A percentile compares a stretch with the other conserved stretches of the same genome.
phyloP scores from a whole-genome alignment of 306 rosid genomes.

The Trifolium repens region DNA sequence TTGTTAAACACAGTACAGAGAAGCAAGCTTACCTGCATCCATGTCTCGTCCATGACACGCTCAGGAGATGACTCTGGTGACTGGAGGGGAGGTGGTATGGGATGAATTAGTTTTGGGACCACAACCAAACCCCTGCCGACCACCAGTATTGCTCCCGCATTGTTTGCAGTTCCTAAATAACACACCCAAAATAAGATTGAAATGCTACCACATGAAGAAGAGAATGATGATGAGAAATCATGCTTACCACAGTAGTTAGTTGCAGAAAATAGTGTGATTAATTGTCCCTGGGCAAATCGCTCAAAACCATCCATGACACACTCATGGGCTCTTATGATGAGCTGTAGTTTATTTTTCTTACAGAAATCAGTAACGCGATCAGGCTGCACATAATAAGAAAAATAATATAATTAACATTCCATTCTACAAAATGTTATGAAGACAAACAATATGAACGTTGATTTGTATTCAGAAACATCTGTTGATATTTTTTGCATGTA shows the following conservation, averaged over 20 bases:
- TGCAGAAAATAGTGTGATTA: conserved; percentile 98
- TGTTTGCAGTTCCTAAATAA: conserved; percentile 90
- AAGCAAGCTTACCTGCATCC: conserved; percentile 88
- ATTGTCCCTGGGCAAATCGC: conserved; percentile 98
- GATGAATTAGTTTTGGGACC: conserved; percentile 97
- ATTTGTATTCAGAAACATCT: conserved; percentile 24
- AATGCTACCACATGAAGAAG: conserved; percentile 34
- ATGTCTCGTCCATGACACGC: conserved; percentile 78
- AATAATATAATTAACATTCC: conserved; percentile 12
- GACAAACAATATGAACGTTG: neutral
- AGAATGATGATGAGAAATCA: conserved; percentile 17
- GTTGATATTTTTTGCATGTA: conserved; percentile 17
- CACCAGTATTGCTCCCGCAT: conserved; percentile 97
- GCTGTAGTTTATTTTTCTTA: conserved; percentile 94
- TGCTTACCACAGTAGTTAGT: conserved; percentile 95
- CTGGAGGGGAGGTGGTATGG: conserved; percentile 95
- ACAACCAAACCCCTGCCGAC: conserved; percentile 99
- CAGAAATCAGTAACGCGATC: conserved; percentile 97
- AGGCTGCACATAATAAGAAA: conserved; percentile 71
- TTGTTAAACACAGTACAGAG: conserved; percentile 5
- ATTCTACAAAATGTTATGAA: neutral
- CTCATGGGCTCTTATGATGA: conserved; percentile 97
- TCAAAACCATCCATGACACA: conserved; percentile 99
- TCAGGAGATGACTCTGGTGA: conserved; percentile 99
- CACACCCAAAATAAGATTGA: conserved; percentile 39